These are phyloP conservation scores for Colletotrichum aenigma DNA, from an alignment of 2,329 filamentous ascomycete genomes.

Conservation along the genomic window DNA sequence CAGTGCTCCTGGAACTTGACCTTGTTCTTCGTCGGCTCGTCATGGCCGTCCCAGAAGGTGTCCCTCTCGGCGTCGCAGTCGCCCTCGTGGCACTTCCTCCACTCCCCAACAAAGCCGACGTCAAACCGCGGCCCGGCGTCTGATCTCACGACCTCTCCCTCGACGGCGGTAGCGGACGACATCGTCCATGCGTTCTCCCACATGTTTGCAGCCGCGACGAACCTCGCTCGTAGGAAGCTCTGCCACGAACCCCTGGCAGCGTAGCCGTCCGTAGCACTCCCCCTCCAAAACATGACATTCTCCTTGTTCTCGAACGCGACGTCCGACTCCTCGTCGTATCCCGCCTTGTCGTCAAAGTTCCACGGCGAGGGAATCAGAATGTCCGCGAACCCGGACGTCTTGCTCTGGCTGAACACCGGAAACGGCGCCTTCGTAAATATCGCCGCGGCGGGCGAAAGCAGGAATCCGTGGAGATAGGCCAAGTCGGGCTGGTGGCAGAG, in stretches of 20 bases:
- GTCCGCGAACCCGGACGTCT: slow-evolving; percentile 58
- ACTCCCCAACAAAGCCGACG: slow-evolving; percentile 43
- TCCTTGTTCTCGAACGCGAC: slow-evolving; percentile 50
- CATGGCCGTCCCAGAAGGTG: slow-evolving; percentile 33
- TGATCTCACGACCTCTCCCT: not conserved
- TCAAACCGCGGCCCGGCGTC: slow-evolving; percentile 24
- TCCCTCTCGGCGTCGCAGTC: slow-evolving; percentile 35
- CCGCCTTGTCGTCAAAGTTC: slow-evolving; percentile 41
- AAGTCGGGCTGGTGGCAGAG: slow-evolving; percentile 56
- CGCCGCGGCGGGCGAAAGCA: slow-evolving; percentile 42
- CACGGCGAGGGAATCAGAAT: slow-evolving; percentile 42
- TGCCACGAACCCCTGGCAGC: slow-evolving; percentile 58
- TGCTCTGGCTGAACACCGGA: slow-evolving; percentile 62
- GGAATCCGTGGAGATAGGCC: slow-evolving; percentile 54
- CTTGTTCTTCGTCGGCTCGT: slow-evolving; percentile 20
- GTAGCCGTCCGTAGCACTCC: slow-evolving; percentile 54
- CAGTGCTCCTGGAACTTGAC: slow-evolving; percentile 39
- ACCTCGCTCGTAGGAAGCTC: slow-evolving; percentile 63
- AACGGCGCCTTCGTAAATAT: slow-evolving; percentile 41
- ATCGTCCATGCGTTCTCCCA: not conserved
- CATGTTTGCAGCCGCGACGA: slow-evolving; percentile 54
- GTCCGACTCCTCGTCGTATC: slow-evolving; percentile 42
- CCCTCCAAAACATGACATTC: slow-evolving; percentile 59
- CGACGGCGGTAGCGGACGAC: not conserved
- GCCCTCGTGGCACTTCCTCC: slow-evolving; percentile 32